Evolutionary conservation across 176 grass and related monocot species (phyloP), one percentile per base, ranked within the genome.

Genomic region (Oryza punctata): DNA sequence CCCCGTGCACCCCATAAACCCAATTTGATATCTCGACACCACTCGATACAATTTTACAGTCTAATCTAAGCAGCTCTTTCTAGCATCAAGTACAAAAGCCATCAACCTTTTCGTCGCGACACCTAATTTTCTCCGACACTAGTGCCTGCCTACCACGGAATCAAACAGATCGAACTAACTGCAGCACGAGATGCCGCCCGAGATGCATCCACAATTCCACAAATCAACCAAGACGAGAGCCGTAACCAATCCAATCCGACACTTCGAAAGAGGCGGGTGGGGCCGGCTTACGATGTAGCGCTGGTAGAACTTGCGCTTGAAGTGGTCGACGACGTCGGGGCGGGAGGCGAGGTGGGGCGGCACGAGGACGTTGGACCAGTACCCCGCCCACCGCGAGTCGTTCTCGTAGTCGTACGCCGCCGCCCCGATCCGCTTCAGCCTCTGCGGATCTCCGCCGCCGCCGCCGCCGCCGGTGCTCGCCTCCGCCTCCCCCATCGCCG

Each of bases 291-390:
- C 89, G 65, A 98, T 90, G 83, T 85, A 90, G 45, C 93, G 82
- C 71, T 94, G 87, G 91, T 96, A 94, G 83, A 99, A 96, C 91
- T 96, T 99, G 96, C 96, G 81, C 89, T 99, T 99, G 85, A 83
- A 94, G 83, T 94, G 91, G 59, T 91, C 96, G 77, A 94, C 78
- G 80, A 99, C 96, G 69, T 94, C 91, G 65, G 96, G 75, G 68
- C 85, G 83, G 67, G 89, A 78, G 80, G 91, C 91, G 91, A 92
- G 89, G 87, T 98, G 83, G 16, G 89, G 85, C 65, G 96, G 93
- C 3, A 95, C 67, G 78, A 95, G 87, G 80, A 98, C 74, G 76
- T 95, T 98, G 82, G 75, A 90, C 93, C 93, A 95, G 93, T 95
- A 98, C n/a, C 91, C 96, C 7, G 91, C 89, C 93, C 96, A 98